Evolutionary conservation across 768 basidiomycete species (phyloP).

Genomic region (Crepidotus variabilis): DNA sequence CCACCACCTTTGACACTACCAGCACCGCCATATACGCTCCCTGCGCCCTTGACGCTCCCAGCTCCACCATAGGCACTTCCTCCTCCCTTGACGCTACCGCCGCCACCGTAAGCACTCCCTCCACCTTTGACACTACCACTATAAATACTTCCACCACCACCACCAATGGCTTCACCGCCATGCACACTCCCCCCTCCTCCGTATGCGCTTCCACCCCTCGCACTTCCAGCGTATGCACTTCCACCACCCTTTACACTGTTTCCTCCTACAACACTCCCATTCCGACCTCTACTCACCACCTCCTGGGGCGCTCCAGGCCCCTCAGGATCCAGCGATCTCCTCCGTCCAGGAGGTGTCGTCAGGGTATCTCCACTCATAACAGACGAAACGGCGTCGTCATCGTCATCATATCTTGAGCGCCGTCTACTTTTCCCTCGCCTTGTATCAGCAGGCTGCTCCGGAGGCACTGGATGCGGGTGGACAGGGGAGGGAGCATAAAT

Average conservation of each 20-base stretch:
- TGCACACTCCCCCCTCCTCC: background rate
- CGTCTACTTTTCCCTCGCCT: background rate
- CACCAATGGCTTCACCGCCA: background rate
- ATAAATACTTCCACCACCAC: background rate
- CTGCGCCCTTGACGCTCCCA: background rate
- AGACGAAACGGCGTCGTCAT: slow-evolving; percentile 27
- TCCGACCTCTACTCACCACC: background rate
- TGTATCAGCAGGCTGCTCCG: background rate
- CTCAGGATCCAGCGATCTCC: slow-evolving; percentile 5
- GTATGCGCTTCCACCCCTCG: background rate
- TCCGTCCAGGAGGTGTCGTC: slow-evolving; percentile 24
- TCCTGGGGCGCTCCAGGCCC: slow-evolving; percentile 6
- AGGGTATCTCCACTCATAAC: slow-evolving; percentile 25
- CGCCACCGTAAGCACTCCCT: too few relatives aligned
- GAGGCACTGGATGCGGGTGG: slow-evolving; percentile 2
- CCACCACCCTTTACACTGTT: background rate
- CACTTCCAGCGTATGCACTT: background rate
- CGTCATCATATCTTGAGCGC: slow-evolving; percentile 8
- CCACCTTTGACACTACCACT: background rate
- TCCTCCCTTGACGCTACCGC: background rate
- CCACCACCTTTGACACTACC: background rate
- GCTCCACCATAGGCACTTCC: background rate
- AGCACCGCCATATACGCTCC: background rate
- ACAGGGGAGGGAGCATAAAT: slow-evolving; percentile 3
- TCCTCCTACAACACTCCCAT: slow-evolving; percentile 1